phyloP scores from a whole-genome alignment of 176 grass and related monocot genomes.

The Ananas comosus region DNA sequence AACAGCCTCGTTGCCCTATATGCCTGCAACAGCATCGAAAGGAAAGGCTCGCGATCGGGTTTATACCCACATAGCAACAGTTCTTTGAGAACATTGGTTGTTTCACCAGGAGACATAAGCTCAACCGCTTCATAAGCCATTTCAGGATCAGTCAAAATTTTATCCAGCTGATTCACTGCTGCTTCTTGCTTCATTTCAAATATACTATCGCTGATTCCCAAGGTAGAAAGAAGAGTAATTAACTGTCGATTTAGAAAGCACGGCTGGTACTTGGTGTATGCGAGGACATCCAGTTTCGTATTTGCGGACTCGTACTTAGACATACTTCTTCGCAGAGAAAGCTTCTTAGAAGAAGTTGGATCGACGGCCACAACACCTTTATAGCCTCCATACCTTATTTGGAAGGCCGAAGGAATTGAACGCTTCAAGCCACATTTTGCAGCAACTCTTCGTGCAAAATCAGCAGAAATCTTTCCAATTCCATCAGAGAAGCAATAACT shows the following conservation, averaged over 20 bases:
- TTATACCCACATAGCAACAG: constrained; percentile 56
- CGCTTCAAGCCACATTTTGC: constrained; percentile 52
- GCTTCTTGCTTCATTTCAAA: constrained; percentile 69
- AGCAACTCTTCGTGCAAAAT: constrained; percentile 63
- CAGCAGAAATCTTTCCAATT: constrained; percentile 72
- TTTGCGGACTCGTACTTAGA: constrained; percentile 68
- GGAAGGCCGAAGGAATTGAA: constrained; percentile 71
- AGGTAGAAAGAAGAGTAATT: constrained; percentile 79
- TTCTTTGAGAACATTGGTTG: constrained; percentile 60
- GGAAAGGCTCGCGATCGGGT: constrained; percentile 65
- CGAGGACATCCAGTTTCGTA: constrained; percentile 70
- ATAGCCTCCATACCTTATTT: constrained; percentile 85
- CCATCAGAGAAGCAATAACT: constrained; percentile 80
- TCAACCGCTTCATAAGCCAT: constrained; percentile 54
- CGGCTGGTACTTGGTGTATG: constrained; percentile 82
- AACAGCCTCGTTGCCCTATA: constrained; percentile 65
- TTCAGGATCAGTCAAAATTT: constrained; percentile 50
- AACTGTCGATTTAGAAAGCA: constrained; percentile 77
- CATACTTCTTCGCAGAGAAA: constrained; percentile 85
- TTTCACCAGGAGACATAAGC: constrained; percentile 67
- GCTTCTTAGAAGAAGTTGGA: constrained; percentile 51
- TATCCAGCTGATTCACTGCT: constrained; percentile 42
- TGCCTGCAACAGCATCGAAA: constrained; percentile 73
- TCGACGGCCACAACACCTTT: constrained; percentile 85
- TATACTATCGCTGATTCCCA: constrained; percentile 45